Conservation (phyloP, 768 basidiomycete species). For the Asterophora lycoperdoides region DNA sequence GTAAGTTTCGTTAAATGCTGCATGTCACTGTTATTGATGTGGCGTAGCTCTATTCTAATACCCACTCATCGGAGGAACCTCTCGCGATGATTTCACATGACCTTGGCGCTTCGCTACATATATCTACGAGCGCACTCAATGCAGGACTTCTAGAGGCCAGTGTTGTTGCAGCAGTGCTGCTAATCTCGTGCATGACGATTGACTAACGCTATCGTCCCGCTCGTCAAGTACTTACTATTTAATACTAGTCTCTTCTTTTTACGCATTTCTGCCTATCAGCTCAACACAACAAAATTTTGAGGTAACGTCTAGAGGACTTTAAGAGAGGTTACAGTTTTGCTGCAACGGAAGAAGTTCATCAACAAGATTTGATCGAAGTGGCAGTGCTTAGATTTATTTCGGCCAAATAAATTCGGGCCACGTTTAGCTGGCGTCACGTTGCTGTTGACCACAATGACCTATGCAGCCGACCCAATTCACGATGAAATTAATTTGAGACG, state of each 20-base stretch:
- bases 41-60: background rate
- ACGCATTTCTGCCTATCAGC: too few species aligned
- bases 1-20: constrained; percentile 18
- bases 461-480: constrained; percentile 29
- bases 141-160: background rate
- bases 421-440: too few species aligned
- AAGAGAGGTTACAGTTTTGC: too few species aligned
- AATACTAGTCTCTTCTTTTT: too few species aligned
- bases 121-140: background rate
- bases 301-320: too few species aligned
- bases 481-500: constrained; percentile 67
- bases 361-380: too few species aligned
- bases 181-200: background rate
- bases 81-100: background rate
- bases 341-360: too few species aligned
- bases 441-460: constrained; percentile 6
- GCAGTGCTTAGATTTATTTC: too few species aligned
- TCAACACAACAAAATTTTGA: too few species aligned
- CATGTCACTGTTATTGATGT: background rate
- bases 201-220: background rate
- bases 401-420: too few species aligned
- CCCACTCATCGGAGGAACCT: background rate
- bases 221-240: too few species aligned
- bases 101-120: background rate
- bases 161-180: background rate